Base-by-base conservation (phyloP, 176 grass and related monocot species). In the Musa acuminata region DNA sequence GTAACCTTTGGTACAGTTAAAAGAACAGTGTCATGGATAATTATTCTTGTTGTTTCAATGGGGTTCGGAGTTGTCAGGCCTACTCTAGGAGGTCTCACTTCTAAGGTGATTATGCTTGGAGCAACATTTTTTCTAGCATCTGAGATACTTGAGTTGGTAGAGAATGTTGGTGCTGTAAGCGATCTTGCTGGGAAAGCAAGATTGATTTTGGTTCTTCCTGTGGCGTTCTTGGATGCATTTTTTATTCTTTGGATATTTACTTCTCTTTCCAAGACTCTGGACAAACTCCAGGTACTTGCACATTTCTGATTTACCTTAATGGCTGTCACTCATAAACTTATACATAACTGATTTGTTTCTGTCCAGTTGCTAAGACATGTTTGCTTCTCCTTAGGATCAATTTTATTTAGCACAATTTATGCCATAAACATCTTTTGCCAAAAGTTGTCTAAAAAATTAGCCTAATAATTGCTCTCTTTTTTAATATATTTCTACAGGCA, bases 241-340 rank as follows among this genome's bases (percentile, higher is more conserved):
- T 95, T 99, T 67, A 81, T 99, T 82, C 54, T 99, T 82, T 99
- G 91, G 96, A 99, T 99, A 80, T 99, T 99, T 73, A 87, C 86
- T 84, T 94, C 96, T 72, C 83, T 99, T 64, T 86, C 88, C 72
- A 94, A 99, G 74, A 99, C 96, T 20, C 74, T 99, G 19, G 83
- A 82, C 64, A 91, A 99, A 80, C 96, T 99, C 76, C 91, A 91
- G 86, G 96, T 99, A 54, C 72, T 81, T 11, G 71, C 16, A 60
- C 73, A 13, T 11, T 77, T 64, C 52, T 66, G 9, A 43, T 50
- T 78, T 53, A 21, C 10, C 13, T 14, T 53, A 23, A 55, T 54
- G 22, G 4, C 50, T 63, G 62, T 85, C 62, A 17, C 35, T 50
- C 52, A 63, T 24, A 24, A 24, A 24, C 24, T 24, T 24, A 24